These are phyloP conservation scores for Kwoniella newhampshirensis DNA, from an alignment of 768 basidiomycete genomes.

Conservation along the genomic window DNA sequence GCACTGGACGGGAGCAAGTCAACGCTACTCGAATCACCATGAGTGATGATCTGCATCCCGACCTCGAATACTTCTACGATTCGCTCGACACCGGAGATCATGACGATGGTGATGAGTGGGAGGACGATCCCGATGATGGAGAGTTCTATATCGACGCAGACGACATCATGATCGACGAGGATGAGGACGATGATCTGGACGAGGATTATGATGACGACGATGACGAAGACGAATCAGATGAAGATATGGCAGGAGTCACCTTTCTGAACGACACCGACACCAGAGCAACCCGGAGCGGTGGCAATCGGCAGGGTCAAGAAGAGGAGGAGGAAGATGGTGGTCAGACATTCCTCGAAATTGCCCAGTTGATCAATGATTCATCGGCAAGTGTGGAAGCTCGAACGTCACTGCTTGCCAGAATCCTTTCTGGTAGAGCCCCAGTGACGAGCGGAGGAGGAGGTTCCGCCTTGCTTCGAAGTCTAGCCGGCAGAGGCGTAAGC, in stretches of 20 bases:
- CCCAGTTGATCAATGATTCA: conserved; percentile 22
- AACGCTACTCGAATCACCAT: conserved; percentile 2
- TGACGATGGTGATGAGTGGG: conserved; percentile 25
- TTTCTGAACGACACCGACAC: conserved; percentile 1
- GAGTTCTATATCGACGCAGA: conserved; percentile 3
- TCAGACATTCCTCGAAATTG: conserved; percentile 24
- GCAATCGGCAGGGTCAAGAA: neutral
- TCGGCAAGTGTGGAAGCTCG: conserved; percentile 18
- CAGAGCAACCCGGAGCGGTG: neutral
- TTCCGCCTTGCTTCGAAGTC: neutral
- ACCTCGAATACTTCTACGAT: conserved; percentile 28
- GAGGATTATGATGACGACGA: conserved; percentile 32
- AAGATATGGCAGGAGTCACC: conserved; percentile 14
- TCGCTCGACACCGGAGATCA: conserved; percentile 5
- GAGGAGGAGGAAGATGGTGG: conserved; percentile 16
- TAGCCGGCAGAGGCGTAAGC: neutral
- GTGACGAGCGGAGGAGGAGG: conserved; percentile 6
- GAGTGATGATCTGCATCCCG: conserved; percentile 25
- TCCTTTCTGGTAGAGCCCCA: conserved; percentile 13
- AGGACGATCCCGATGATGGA: conserved; percentile 20
- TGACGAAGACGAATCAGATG: conserved; percentile 22
- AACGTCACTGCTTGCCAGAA: conserved; percentile 25
- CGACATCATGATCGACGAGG: conserved; percentile 13
- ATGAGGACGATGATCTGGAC: conserved; percentile 16
- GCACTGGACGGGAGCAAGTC: too few species aligned